phyloP scores from a whole-genome alignment of 1,284 basidiomycete genomes.

The Ceratobasidium sp. region DNA sequence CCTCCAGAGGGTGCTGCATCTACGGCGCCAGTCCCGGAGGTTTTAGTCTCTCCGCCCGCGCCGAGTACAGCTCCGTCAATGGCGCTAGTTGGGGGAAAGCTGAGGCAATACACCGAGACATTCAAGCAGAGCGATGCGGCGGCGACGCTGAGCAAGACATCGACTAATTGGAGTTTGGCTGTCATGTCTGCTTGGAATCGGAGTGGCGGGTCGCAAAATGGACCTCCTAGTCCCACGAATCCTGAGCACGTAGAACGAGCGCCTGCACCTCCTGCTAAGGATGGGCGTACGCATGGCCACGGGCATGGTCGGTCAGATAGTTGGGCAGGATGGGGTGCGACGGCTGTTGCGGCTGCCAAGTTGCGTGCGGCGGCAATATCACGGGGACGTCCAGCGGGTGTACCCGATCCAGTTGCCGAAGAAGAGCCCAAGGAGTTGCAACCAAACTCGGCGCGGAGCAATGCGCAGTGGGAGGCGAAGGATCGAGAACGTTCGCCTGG shows the following conservation, averaged over 20 bases:
- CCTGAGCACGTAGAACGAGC: neutral
- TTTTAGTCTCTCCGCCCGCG: conserved; percentile 19
- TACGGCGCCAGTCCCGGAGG: conserved; percentile 16
- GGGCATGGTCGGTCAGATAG: conserved; percentile 23
- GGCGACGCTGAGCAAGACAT: conserved; percentile 43
- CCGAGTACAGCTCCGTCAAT: conserved; percentile 18
- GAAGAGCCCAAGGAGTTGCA: neutral
- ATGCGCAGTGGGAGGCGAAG: conserved; percentile 12
- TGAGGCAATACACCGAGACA: conserved; percentile 38
- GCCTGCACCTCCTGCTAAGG: conserved; percentile 28
- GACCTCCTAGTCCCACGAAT: neutral
- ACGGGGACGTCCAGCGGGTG: neutral
- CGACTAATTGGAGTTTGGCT: conserved; percentile 45
- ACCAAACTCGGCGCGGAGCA: neutral
- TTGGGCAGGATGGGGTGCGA: conserved; percentile 44
- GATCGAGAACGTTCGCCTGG: conserved; percentile 17
- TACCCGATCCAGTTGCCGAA: conserved; percentile 27
- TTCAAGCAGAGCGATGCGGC: conserved; percentile 45
- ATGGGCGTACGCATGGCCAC: conserved; percentile 13
- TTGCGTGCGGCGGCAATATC: conserved; percentile 34
- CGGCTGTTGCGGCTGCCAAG: conserved; percentile 37
- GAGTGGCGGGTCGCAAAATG: neutral
- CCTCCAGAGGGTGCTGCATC: conserved; percentile 22
- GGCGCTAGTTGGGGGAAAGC: conserved; percentile 29
- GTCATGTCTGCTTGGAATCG: conserved; percentile 45